A percentile compares a stretch with the other conserved stretches of the same genome.
Conservation (phyloP, 306 rosid species). For the Psophocarpus tetragonolobus region DNA sequence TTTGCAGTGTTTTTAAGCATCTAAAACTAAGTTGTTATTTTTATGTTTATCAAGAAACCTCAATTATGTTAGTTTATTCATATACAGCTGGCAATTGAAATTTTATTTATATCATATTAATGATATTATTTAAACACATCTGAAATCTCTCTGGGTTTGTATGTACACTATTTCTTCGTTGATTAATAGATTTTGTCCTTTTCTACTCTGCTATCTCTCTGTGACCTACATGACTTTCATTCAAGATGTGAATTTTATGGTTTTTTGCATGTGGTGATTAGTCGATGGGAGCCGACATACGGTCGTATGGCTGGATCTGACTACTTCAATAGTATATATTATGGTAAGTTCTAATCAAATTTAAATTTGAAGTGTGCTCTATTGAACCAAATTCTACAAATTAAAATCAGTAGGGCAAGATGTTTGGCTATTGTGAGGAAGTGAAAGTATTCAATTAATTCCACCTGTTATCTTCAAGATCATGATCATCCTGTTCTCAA, state of each 20-base stretch:
- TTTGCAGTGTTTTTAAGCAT: not conserved
- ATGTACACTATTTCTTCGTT: not conserved
- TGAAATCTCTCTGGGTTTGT: not conserved
- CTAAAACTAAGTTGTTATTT: not conserved
- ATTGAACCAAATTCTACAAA: slow-evolving; percentile 1
- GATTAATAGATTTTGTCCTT: not conserved
- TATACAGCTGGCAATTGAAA: not conserved
- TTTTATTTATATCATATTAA: not conserved
- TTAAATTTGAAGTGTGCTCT: not conserved
- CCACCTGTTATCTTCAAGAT: not conserved
- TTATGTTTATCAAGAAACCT: not conserved
- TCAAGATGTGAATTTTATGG: slow-evolving; percentile 18
- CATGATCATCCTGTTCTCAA: not conserved
- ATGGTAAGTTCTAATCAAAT: slow-evolving; percentile 46
- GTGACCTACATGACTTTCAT: not conserved
- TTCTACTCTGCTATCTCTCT: not conserved
- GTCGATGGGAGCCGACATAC: slow-evolving; percentile 74
- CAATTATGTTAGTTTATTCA: not conserved
- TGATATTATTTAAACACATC: not conserved
- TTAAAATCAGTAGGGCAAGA: not conserved
- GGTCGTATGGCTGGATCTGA: slow-evolving; percentile 65
- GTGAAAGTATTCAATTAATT: not conserved
- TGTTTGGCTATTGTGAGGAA: slow-evolving; percentile 8
- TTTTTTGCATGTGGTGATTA: slow-evolving; percentile 28
- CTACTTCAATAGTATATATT: slow-evolving; percentile 58